Percentiles rank a stretch among this genome's conserved stretches.
phyloP scores from a whole-genome alignment of 31 red algal genomes.

The Odonthalia washingtoniensis region DNA sequence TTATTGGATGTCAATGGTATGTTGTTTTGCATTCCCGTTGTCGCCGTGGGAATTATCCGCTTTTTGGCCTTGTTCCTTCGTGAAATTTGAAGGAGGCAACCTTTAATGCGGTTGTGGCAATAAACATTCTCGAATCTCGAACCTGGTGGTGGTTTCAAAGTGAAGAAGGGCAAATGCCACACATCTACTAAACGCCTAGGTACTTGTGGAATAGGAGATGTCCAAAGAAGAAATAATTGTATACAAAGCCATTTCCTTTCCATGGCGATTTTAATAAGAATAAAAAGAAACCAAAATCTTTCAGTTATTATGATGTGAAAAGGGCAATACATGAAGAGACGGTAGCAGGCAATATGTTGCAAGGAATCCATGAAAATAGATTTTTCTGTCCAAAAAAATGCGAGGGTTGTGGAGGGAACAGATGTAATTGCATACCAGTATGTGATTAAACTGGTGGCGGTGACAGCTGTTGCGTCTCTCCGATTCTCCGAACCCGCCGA shows the following conservation, averaged over 20 bases:
- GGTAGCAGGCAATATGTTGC: background rate
- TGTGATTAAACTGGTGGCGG: background rate
- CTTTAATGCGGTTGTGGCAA: background rate
- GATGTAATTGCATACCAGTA: too few species aligned
- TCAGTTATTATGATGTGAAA: background rate
- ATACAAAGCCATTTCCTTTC: background rate
- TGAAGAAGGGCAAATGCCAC: background rate
- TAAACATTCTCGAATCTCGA: background rate
- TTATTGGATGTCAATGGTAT: constrained; percentile 55
- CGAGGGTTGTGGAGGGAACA: background rate
- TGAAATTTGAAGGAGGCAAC: background rate
- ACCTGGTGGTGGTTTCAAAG: background rate
- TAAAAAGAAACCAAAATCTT: background rate
- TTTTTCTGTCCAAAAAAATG: background rate
- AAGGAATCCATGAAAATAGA: background rate
- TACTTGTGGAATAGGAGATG: background rate
- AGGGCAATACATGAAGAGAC: background rate
- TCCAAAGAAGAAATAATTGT: background rate
- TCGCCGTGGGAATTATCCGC: constrained; percentile 5
- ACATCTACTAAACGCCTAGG: background rate
- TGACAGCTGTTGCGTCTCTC: background rate
- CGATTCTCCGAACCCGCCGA: background rate
- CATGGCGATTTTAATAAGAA: too few species aligned
- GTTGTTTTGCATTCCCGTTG: constrained; percentile 7
- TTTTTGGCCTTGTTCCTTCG: constrained; percentile 16